phyloP scores from a whole-genome alignment of 1,284 basidiomycete genomes.

The Pyrrhoderma lamaoense region DNA sequence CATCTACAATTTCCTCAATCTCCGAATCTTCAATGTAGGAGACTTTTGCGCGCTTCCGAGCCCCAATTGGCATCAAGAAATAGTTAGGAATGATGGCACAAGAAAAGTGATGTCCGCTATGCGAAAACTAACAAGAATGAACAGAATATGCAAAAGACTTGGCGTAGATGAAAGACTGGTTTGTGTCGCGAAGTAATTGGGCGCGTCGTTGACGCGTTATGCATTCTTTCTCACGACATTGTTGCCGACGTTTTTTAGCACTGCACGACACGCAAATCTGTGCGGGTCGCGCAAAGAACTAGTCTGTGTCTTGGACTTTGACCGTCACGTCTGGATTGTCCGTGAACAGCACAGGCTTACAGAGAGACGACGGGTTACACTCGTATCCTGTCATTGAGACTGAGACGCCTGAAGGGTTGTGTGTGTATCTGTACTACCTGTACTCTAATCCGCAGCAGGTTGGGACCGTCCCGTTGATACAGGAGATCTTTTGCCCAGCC shows the following conservation, averaged over 20 bases:
- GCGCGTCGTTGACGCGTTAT: neutral
- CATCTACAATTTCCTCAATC: neutral
- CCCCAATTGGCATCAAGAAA: neutral
- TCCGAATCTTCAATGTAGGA: slow-evolving; percentile 14
- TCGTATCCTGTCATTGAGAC: too few relatives aligned
- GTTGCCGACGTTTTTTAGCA: neutral
- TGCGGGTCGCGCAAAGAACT: too few relatives aligned
- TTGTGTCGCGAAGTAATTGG: neutral
- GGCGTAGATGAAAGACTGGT: slow-evolving; percentile 1
- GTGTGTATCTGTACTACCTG: too few relatives aligned
- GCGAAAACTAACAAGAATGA: neutral
- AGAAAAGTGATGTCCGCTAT: too few relatives aligned
- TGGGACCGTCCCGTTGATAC: too few relatives aligned
- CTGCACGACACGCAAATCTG: neutral
- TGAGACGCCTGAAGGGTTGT: too few relatives aligned
- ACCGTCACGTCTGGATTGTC: too few relatives aligned
- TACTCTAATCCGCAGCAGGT: too few relatives aligned
- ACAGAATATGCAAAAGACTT: neutral
- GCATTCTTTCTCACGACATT: slow-evolving; percentile 2
- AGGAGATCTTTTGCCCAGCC: too few relatives aligned
- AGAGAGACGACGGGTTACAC: too few relatives aligned
- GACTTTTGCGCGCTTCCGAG: slow-evolving; percentile 10
- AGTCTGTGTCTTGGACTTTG: too few relatives aligned
- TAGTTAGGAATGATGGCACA: neutral
- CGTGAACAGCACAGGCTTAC: too few relatives aligned